phyloP scores from a whole-genome alignment of 192 early-diverging fungal species.

The Podila epicladia region DNA sequence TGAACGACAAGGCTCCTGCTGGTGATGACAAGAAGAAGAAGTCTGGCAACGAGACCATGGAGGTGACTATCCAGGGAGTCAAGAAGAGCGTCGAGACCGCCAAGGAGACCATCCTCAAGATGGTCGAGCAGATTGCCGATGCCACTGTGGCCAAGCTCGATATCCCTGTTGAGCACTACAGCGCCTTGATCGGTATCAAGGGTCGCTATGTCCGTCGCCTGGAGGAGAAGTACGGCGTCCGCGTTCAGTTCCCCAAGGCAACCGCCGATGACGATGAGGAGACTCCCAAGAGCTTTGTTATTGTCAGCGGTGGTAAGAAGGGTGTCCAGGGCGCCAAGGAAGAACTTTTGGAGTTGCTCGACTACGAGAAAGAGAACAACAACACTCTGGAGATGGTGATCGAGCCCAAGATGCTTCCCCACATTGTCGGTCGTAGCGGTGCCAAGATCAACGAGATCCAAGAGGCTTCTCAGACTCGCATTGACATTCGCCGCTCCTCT shows the following conservation, averaged over 20 bases:
- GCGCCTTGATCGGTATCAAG: slow-evolving; percentile 73
- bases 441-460: slow-evolving; percentile 79
- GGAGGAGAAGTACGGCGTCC: slow-evolving; percentile 81
- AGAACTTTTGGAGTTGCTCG: slow-evolving; percentile 85
- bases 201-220: slow-evolving; percentile 77
- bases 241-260: slow-evolving; percentile 74
- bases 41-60: slow-evolving; percentile 54
- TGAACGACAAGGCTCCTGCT: slow-evolving; percentile 56
- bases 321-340: slow-evolving; percentile 82
- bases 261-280: slow-evolving; percentile 64
- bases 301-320: slow-evolving; percentile 85
- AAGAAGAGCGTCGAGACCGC: slow-evolving; percentile 79
- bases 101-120: slow-evolving; percentile 71
- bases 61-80: slow-evolving; percentile 82
- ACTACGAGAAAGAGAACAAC: slow-evolving; percentile 83
- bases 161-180: slow-evolving; percentile 73
- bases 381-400: slow-evolving; percentile 72
- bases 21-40: slow-evolving; percentile 55
- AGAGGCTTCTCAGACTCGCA: slow-evolving; percentile 73
- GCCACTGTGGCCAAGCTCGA: slow-evolving; percentile 63
- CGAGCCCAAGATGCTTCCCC: slow-evolving; percentile 71
- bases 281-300: slow-evolving; percentile 70
- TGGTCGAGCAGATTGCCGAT: slow-evolving; percentile 76
- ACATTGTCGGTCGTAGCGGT: slow-evolving; percentile 83
- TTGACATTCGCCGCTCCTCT: slow-evolving; percentile 70